Evolutionary conservation across 192 early-diverging fungal genomes (phyloP).

Genomic region (Funneliformis mosseae): DNA sequence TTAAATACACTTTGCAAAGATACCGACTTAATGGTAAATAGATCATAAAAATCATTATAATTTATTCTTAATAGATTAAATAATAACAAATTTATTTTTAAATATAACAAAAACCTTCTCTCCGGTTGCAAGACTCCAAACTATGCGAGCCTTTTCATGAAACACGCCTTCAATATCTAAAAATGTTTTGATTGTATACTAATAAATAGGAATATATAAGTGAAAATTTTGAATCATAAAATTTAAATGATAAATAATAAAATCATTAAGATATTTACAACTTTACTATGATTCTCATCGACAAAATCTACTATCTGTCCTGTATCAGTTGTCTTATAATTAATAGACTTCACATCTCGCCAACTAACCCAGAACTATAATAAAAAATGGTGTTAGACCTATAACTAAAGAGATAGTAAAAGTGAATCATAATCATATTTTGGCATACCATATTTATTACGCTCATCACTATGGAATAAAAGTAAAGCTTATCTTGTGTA

Average conservation of each 20-base stretch:
- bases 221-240: neutral
- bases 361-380: slow-evolving; percentile 48
- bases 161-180: neutral
- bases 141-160: neutral
- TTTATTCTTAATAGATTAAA: neutral
- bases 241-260: neutral
- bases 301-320: slow-evolving; percentile 14
- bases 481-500: slow-evolving; percentile 64
- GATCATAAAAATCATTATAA: neutral
- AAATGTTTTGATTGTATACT: slow-evolving; percentile 15
- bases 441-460: slow-evolving; percentile 58
- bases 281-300: neutral
- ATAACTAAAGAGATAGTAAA: neutral
- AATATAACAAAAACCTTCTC: slow-evolving; percentile 8
- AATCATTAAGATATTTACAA: neutral
- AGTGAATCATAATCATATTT: neutral
- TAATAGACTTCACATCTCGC: slow-evolving; percentile 46
- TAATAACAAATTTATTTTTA: neutral
- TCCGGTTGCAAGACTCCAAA: neutral
- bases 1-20: slow-evolving; percentile 7
- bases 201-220: neutral
- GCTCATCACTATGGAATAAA: slow-evolving; percentile 64
- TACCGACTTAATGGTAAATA: neutral
- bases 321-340: neutral
- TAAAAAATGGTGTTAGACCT: neutral